Evolutionary conservation across 2,329 filamentous ascomycete genomes (phyloP).

Genomic region (Hortaea werneckii): DNA sequence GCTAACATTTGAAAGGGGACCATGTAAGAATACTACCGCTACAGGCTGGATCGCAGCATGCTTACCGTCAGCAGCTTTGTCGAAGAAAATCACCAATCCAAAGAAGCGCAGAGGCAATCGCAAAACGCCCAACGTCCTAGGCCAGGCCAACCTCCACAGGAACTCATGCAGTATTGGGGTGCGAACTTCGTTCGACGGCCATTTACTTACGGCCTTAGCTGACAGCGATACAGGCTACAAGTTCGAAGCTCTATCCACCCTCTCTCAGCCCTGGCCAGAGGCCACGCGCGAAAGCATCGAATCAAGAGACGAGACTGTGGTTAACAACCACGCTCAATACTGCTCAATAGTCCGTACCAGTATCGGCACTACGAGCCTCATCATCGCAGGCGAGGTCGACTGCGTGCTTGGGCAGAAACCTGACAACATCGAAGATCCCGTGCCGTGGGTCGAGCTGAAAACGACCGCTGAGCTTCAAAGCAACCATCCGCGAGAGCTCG

Average conservation of each 20-base stretch:
- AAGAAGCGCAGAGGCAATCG: slow-evolving; percentile 49
- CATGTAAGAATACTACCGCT: slow-evolving; percentile 34
- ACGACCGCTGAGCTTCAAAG: slow-evolving; percentile 45
- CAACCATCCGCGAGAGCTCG: slow-evolving; percentile 53
- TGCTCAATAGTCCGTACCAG: slow-evolving; percentile 88
- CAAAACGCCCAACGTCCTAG: slow-evolving; percentile 35
- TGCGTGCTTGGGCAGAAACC: slow-evolving; percentile 83
- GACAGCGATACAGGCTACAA: slow-evolving; percentile 63
- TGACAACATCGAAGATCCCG: slow-evolving; percentile 50
- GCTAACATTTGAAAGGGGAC: slow-evolving; percentile 38
- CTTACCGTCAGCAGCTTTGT: slow-evolving; percentile 55
- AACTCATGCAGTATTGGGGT: slow-evolving; percentile 93
- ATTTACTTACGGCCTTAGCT: not conserved
- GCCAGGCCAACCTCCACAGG: slow-evolving; percentile 52
- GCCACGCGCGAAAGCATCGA: slow-evolving; percentile 71
- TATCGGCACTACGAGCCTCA: slow-evolving; percentile 62
- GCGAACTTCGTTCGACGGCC: slow-evolving; percentile 12
- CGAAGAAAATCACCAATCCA: slow-evolving; percentile 76
- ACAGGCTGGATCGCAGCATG: not conserved
- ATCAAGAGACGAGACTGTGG: slow-evolving; percentile 55
- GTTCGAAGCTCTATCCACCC: slow-evolving; percentile 76
- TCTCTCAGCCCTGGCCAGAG: slow-evolving; percentile 65
- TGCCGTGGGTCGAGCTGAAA: slow-evolving; percentile 93
- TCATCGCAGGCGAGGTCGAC: slow-evolving; percentile 91
- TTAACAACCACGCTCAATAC: slow-evolving; percentile 89